Percentiles rank a stretch among this genome's conserved stretches.
These are phyloP conservation scores for Kodamaea ohmeri DNA, from an alignment of 1,139 yeast species.

Conservation along the genomic window DNA sequence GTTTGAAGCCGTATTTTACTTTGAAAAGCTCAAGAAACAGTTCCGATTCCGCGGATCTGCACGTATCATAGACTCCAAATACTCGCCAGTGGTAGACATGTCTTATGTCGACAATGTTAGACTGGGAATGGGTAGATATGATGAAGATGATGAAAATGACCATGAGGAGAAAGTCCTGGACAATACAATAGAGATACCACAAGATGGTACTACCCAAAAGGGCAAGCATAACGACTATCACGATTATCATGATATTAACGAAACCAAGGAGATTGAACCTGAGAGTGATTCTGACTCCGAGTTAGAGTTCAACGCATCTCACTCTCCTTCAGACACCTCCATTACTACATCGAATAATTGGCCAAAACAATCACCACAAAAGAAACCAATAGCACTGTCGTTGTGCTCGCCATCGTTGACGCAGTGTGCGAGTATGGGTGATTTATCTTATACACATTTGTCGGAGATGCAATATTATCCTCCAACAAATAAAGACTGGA, in stretches of 20 bases:
- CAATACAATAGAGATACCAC: not conserved
- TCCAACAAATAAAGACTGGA: conserved; percentile 67
- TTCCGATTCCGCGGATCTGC: conserved; percentile 71
- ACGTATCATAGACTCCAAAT: conserved; percentile 37
- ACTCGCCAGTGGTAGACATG: conserved; percentile 35
- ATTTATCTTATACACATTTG: conserved; percentile 31
- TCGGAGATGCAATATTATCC: conserved; percentile 34
- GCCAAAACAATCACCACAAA: conserved; percentile 12
- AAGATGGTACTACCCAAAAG: not conserved
- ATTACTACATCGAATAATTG: conserved; percentile 3
- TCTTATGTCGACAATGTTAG: conserved; percentile 21
- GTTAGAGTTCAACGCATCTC: conserved; percentile 10
- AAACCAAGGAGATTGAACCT: conserved; percentile 2
- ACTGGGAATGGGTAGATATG: conserved; percentile 6
- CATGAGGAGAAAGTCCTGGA: conserved; percentile 11
- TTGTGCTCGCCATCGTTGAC: conserved; percentile 29
- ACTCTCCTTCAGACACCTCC: conserved; percentile 9
- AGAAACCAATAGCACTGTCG: conserved; percentile 17
- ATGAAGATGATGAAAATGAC: conserved; percentile 10
- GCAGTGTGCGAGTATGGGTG: conserved; percentile 15
- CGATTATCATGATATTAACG: conserved; percentile 1
- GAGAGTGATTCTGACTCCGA: conserved; percentile 13
- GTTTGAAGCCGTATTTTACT: conserved; percentile 78
- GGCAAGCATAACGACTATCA: conserved; percentile 1
- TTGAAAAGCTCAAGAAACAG: conserved; percentile 59